Evolutionary conservation across 495 filamentous ascomycete genomes (phyloP).

Genomic region (Xylaria telfairii): DNA sequence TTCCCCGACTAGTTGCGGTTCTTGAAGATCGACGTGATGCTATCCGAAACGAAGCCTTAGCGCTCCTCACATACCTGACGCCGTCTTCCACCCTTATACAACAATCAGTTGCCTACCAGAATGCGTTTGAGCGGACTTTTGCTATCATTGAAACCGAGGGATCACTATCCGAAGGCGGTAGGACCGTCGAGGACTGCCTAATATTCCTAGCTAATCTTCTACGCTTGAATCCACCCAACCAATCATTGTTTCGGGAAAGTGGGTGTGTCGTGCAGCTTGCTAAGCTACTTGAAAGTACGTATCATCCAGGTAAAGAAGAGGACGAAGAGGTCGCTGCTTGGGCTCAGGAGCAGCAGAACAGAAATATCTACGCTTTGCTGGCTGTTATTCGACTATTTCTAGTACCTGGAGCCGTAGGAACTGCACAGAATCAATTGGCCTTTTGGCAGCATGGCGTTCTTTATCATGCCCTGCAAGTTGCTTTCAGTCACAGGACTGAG

Average conservation of each 20-base stretch:
- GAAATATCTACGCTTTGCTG: constrained; percentile 89
- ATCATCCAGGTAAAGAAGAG: constrained; percentile 57
- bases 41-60: constrained; percentile 75
- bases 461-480: constrained; percentile 79
- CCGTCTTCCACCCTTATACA: constrained; percentile 70
- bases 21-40: constrained; percentile 88
- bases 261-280: constrained; percentile 79
- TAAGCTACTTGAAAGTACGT: constrained; percentile 69
- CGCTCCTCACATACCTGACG: constrained; percentile 58
- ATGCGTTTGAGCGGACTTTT: constrained; percentile 88
- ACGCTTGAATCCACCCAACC: constrained; percentile 88
- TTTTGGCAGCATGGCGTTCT: constrained; percentile 86
- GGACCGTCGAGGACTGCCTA: constrained; percentile 92
- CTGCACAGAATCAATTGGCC: constrained; percentile 80
- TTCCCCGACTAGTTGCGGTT: constrained; percentile 80
- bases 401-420: constrained; percentile 77
- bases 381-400: constrained; percentile 87
- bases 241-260: constrained; percentile 91
- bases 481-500: constrained; percentile 78
- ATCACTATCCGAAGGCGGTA: constrained; percentile 81
- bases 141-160: constrained; percentile 82
- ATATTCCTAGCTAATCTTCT: constrained; percentile 89
- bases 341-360: constrained; percentile 78
- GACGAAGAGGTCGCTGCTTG: constrained; percentile 72
- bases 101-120: constrained; percentile 93